Percentiles rank a stretch among this genome's conserved stretches.
Conservation (phyloP, 2,329 filamentous ascomycete species). For the Periconia macrospinosa region DNA sequence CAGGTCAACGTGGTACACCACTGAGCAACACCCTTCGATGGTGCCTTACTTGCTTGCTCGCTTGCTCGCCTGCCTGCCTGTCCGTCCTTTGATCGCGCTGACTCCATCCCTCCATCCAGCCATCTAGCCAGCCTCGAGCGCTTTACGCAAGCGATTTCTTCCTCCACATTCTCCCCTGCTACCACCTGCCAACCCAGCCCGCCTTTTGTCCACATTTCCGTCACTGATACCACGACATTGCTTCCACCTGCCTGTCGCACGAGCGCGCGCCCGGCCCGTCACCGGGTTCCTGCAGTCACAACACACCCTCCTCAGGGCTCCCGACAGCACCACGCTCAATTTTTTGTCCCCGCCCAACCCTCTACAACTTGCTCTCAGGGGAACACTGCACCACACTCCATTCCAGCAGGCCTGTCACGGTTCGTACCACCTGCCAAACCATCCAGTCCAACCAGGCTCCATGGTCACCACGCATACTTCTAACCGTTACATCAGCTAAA, state of each 20-base stretch:
- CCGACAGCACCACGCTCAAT: background rate
- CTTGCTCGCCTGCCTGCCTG: conserved; percentile 7
- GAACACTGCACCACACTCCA: conserved; percentile 19
- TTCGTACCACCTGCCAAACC: conserved; percentile 37
- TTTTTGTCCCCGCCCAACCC: background rate
- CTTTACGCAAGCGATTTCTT: background rate
- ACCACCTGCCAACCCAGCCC: background rate
- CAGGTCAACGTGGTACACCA: conserved; percentile 39
- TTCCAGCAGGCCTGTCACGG: conserved; percentile 27
- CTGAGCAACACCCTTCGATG: background rate
- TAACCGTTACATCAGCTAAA: conserved; percentile 37
- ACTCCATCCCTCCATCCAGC: background rate
- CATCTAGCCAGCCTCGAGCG: background rate
- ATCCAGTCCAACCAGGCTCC: conserved; percentile 20
- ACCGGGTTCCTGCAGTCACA: conserved; percentile 24
- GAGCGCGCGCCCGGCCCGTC: conserved; percentile 8
- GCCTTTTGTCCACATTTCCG: conserved; percentile 10
- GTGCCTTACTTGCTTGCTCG: background rate
- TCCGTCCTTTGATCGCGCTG: background rate
- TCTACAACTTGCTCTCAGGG: conserved; percentile 26
- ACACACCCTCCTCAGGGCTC: conserved; percentile 12
- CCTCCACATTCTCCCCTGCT: background rate
- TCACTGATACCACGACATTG: background rate
- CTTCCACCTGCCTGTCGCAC: conserved; percentile 16
- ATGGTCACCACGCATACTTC: conserved; percentile 9